Evolutionary conservation across 2,329 filamentous ascomycete species (phyloP).

Genomic region (Scedosporium boydii): DNA sequence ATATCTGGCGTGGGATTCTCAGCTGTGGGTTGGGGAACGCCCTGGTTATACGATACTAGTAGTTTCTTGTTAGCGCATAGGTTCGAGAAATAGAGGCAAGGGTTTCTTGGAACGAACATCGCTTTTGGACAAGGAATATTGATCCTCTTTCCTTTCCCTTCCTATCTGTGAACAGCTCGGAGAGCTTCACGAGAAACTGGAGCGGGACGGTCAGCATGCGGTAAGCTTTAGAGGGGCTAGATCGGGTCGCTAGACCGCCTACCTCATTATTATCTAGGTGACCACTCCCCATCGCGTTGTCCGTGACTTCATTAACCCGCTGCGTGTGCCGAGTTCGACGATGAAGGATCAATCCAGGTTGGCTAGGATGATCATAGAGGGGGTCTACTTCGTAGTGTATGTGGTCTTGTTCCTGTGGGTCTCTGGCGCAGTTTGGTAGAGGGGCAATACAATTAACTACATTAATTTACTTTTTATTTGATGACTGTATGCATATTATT

Average conservation of each 20-base stretch:
- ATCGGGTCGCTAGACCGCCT: neutral
- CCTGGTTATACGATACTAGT: constrained; percentile 34
- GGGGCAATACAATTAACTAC: too few species aligned
- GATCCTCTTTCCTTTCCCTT: constrained; percentile 64
- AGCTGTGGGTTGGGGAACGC: constrained; percentile 30
- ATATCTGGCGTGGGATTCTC: constrained; percentile 52
- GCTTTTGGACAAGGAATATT: constrained; percentile 68
- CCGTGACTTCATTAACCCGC: neutral
- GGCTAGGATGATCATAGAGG: neutral
- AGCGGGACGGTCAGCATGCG: constrained; percentile 35
- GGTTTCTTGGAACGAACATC: constrained; percentile 39
- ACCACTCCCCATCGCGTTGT: neutral
- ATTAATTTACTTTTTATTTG: too few species aligned
- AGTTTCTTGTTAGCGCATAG: neutral
- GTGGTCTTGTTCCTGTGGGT: neutral
- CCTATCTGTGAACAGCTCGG: constrained; percentile 55
- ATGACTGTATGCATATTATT: too few species aligned
- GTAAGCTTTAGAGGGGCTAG: neutral
- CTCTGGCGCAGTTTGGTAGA: neutral
- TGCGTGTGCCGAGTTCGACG: neutral
- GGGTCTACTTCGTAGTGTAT: neutral
- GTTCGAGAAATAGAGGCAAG: neutral
- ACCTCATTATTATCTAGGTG: constrained; percentile 3
- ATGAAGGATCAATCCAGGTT: neutral
- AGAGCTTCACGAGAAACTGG: constrained; percentile 6